Base-by-base conservation (phyloP, 2,329 filamentous ascomycete genomes). In the Thelonectria discophora region DNA sequence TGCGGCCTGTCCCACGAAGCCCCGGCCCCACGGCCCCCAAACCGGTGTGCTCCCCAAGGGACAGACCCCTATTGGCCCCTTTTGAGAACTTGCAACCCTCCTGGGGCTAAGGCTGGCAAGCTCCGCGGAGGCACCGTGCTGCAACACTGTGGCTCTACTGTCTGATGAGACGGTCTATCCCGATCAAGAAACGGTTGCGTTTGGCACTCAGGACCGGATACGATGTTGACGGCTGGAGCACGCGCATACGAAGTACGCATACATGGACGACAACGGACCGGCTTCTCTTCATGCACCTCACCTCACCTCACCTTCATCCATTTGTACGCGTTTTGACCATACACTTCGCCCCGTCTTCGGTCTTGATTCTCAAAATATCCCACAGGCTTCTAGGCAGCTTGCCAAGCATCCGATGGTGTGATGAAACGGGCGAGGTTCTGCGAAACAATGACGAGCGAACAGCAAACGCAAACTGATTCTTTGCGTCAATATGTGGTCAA, bases 1-100 rank as follows among this genome's bases (percentile, higher is more conserved):
- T 62, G 62, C 47, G 52, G 5, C 24, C 24, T 54, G 27, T 60
- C 52, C 40, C 50, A 43, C 43, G 49, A 20, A 50, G 50, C 37
- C 54, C 59, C 56, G 53, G 30, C 45, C 37, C 58, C 59, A 57
- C 53, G 55, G 65, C 69, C 69, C 69, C 69, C 62, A 71, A 70
- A 62, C 50, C 52, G 48, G 50, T 58, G 62, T 59, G 55, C 51
- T 20, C 58, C 66, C 45, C 56, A 62, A 54, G 42, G 62, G 55
- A 57, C 61, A 32, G 49, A 32, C 54, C 60, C 60, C 52, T 57
- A 53, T 59, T 50, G 55, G 45, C 27, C 51, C 47, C 15, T n/a
- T 53, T 24, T 60, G 10, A 24, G 46, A 24, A 12, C 46, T 47
- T 18, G 18, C 34, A 34, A 34, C 11, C 43, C 9, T 9, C 52